Base-by-base conservation (phyloP, 305 asterid species). In the Coffea humblotiana region DNA sequence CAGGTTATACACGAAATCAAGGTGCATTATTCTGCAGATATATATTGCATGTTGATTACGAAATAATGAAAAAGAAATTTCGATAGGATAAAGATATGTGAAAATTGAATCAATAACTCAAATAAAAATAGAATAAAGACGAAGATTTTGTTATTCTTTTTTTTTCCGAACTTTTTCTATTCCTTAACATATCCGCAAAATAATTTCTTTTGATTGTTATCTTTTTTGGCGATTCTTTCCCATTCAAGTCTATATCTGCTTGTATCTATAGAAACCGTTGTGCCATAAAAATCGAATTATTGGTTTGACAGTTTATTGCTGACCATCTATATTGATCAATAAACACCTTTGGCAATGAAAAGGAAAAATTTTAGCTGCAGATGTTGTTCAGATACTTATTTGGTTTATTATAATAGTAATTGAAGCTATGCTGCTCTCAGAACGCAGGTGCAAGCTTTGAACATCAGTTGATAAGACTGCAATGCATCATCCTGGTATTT, bases 381-480 rank as follows among this genome's bases (percentile, higher is more conserved):
- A 74, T 18, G 29, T 54, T 19, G 67, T 45, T 66, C 71, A 56
- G 47, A 49, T 77, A 78, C 35, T 51, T 43, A 27, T 65, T 25
- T 52, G 32, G 78, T 45, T 78, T 45, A 25, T 43, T 32, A 72
- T 25, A 19, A 11, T 8, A 21, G 61, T 23, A 45, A 64, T 37
- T 52, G 29, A 65, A 25, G 7, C 77, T n/a, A 9, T 76, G 78
- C 77, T 32, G 37, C 43, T 65, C 10, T 14, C 3, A 72, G 45
- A 71, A 56, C 35, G 45, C 32, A 66, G 19, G 8, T 18, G 23
- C 47, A 54, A 67, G 14, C 21, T 4, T 18, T 52, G 45, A 80
- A 80, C 72, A 56, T 68, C 79, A 71, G 45, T 68, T 68, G 56
- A 66, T 63, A 56, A 18, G 67, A 56, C 47, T 67, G 51, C 66